Percentiles rank a stretch among this genome's conserved stretches.
Evolutionary conservation across 495 filamentous ascomycete genomes (phyloP).

Genomic region (Bacidia rubella): DNA sequence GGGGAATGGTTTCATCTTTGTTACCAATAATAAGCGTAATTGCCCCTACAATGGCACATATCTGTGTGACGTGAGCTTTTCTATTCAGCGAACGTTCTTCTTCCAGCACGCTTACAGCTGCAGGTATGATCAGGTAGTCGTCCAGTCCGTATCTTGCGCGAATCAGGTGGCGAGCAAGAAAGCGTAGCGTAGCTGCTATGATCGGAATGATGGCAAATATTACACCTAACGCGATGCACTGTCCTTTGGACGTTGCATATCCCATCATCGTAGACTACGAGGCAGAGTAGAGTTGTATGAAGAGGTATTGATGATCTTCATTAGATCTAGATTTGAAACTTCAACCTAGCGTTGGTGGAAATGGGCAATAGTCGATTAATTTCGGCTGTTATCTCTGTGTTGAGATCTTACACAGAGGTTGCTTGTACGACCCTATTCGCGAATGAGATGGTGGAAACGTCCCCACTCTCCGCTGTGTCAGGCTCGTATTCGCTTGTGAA

Average conservation of each 20-base stretch:
- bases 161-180: conserved; percentile 18
- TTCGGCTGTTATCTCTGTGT: too few relatives aligned
- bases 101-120: conserved; percentile 11
- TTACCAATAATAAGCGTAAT: neutral
- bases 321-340: too few relatives aligned
- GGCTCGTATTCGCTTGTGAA: too few relatives aligned
- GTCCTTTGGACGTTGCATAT: neutral
- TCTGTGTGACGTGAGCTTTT: neutral
- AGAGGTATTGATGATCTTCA: too few relatives aligned
- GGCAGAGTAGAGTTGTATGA: too few relatives aligned
- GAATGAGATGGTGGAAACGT: too few relatives aligned
- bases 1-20: neutral
- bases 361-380: too few relatives aligned
- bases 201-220: conserved; percentile 15
- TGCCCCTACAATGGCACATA: neutral
- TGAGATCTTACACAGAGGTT: too few relatives aligned
- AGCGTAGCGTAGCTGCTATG: conserved; percentile 14
- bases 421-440: too few relatives aligned
- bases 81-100: neutral
- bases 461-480: too few relatives aligned
- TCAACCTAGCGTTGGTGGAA: too few relatives aligned
- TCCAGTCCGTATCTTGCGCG: conserved; percentile 12
- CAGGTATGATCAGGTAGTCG: conserved; percentile 20
- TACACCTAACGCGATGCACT: neutral
- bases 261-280: too few relatives aligned